Conservation (phyloP, 140 eudicot species). For the Erigeron philadelphicus region DNA sequence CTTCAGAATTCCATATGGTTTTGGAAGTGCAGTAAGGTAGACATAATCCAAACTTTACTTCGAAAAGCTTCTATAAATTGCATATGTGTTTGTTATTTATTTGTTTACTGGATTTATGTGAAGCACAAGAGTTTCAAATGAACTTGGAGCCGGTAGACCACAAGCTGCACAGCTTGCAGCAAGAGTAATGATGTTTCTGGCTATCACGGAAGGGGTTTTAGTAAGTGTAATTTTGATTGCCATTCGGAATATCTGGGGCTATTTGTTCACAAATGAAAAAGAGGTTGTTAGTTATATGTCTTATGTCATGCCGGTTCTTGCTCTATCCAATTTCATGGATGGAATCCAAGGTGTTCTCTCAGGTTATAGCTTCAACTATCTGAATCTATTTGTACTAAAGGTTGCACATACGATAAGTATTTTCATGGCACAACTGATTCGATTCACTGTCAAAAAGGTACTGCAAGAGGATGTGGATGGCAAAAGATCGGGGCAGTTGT, state of each 20-base stretch:
- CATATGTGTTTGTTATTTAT: too few species aligned
- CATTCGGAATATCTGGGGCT: slow-evolving; percentile 27
- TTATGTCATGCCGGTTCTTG: slow-evolving; percentile 37
- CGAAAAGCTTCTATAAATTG: background rate
- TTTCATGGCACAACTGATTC: background rate
- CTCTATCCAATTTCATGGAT: slow-evolving; percentile 44
- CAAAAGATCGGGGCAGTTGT: slow-evolving; percentile 43
- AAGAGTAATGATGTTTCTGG: slow-evolving; percentile 32
- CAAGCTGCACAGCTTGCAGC: slow-evolving; percentile 39
- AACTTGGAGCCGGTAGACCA: slow-evolving; percentile 43
- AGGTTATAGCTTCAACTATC: slow-evolving; percentile 21
- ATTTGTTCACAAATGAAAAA: slow-evolving; percentile 34
- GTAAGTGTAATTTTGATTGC: slow-evolving; percentile 22
- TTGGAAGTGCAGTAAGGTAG: slow-evolving; percentile 47
- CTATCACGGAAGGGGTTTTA: slow-evolving; percentile 31
- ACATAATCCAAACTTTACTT: slow-evolving; percentile 22
- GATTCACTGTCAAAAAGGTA: slow-evolving; percentile 22
- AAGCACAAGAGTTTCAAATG: slow-evolving; percentile 50
- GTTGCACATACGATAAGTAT: background rate
- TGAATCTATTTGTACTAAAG: slow-evolving; percentile 27
- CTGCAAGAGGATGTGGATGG: slow-evolving; percentile 53
- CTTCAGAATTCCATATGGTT: slow-evolving; percentile 45
- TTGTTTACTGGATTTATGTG: slow-evolving; percentile 14
- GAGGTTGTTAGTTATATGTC: slow-evolving; percentile 39
- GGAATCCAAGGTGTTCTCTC: slow-evolving; percentile 46